Evolutionary conservation across 1,139 yeast species (phyloP).

Genomic region (Taphrina populina): DNA sequence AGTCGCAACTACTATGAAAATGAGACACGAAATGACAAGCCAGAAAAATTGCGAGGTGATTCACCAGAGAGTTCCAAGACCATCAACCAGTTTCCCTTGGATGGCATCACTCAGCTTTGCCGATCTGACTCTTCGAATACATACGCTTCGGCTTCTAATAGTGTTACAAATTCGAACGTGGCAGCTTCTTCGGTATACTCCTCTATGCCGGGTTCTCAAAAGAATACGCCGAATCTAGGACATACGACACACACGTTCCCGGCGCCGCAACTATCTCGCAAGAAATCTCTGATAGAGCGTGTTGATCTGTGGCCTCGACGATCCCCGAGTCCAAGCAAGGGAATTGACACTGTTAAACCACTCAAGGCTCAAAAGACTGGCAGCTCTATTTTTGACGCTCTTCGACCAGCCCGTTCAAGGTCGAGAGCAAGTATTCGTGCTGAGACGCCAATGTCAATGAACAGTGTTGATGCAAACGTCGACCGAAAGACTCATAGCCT

Average conservation of each 20-base stretch:
- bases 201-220: background rate
- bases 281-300: constrained; percentile 19
- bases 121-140: constrained; percentile 28
- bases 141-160: constrained; percentile 5
- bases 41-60: background rate
- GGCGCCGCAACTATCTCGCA: background rate
- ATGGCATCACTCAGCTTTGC: constrained; percentile 36
- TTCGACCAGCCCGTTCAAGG: constrained; percentile 44
- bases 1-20: background rate
- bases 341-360: background rate
- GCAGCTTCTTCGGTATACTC: constrained; percentile 28
- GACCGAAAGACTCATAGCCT: constrained; percentile 1
- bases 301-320: constrained; percentile 8
- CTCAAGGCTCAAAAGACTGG: constrained; percentile 30
- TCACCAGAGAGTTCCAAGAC: background rate
- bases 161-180: background rate
- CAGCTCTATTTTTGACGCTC: constrained; percentile 39
- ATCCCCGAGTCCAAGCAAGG: background rate
- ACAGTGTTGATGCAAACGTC: background rate
- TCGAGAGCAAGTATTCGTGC: constrained; percentile 39
- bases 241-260: no score
- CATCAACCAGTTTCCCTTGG: constrained; percentile 32
- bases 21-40: background rate
- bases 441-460: background rate
- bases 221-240: constrained; percentile 4